Base-by-base conservation (phyloP, 129 eudicot species). In the Chrysanthemum seticuspe region DNA sequence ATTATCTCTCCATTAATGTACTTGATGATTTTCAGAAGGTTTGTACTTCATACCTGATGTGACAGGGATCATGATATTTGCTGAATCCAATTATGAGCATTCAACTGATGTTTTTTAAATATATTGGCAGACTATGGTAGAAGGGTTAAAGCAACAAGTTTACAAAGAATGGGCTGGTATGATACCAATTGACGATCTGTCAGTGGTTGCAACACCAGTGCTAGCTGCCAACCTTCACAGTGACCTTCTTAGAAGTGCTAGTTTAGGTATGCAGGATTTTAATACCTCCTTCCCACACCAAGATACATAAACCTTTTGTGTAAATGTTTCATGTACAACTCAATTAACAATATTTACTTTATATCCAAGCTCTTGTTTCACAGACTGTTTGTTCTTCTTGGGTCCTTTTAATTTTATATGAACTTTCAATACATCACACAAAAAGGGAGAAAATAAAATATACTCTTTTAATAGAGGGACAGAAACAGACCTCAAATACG, bases 21-120 rank as follows among this genome's bases (percentile, higher is more conserved):
- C 86, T 94, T 68, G 9, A 70, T 61, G 70, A 50, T 6, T 77
- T 19, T 73, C 97, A 90, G 50, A 86, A 66, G 96, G 98, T 94
- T 31, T 48, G 83, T 72, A 56, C 74, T 54, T 72, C 62, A 56
- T 44, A 56, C 18, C 52, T 71, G 10, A 67, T 61, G 49, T 12
- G 56, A 49, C 31, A 10, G 47, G 57, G 44, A 61, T 61, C 56
- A 47, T 7, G 4, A 51, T 27, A 51, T n/a, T 56, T 21, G 6
- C 55, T 34, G 29, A 13, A 3, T 15, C 52, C 25, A 8, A 6
- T 51, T 75, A 57, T 67, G 7, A 57, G 36, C 50, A 65, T 55
- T 67, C 5, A 67, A 50, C 25, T 68, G 56, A 59, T 55, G 45
- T 34, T 29, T 62, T 18, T 27, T 18, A 5, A 67, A 36, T 62